Evolutionary conservation across 345 rosid species (phyloP), one percentile per base, ranked within the genome.

Genomic region (Pistacia integerrima): DNA sequence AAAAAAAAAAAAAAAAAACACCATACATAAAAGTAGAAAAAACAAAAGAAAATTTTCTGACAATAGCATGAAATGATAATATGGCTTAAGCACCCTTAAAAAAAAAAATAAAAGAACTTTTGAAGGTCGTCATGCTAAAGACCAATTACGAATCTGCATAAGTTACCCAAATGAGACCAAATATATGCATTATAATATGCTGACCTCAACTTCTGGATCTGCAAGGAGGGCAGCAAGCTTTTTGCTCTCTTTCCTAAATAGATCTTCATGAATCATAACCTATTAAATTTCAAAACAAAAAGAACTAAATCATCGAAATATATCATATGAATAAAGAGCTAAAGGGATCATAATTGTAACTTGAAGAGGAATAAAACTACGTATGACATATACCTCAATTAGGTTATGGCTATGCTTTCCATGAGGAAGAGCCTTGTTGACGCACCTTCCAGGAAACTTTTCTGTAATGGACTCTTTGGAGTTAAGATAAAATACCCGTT

Each of bases 121-220:
- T 18, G 25, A 61, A 73, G 44, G 11, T 46, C 28, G 59, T 2
- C 38, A 18, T 41, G 66, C 76, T 61, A 48, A 60, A 48, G 14
- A 60, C 55, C 13, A 36, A 36, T 61, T 28, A 73, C 51, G 48
- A 48, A 73, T 48, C 66, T 9, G 41, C 28, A 44, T 28, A 72
- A 41, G 28, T 46, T 30, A 17, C n/a, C 25, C 25, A 46, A 61
- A 22, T 52, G 48, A 48, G 58, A 28, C 25, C 60, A 12, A 73
- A 28, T 14, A 30, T 28, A 64, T 61, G 33, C 12, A 61, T 51
- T 61, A 44, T 11, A 58, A 22, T 59, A 56, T 79, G 64, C 91
- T 81, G 22, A 93, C 99, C 99, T 95, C 97, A 74, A 93, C 84
- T 82, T 90, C 97, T 44, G 99, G 98, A 87, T 95, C 92, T 44